phyloP scores from a whole-genome alignment of 352 stramenopile species.

The Phytophthora hibernalis region DNA sequence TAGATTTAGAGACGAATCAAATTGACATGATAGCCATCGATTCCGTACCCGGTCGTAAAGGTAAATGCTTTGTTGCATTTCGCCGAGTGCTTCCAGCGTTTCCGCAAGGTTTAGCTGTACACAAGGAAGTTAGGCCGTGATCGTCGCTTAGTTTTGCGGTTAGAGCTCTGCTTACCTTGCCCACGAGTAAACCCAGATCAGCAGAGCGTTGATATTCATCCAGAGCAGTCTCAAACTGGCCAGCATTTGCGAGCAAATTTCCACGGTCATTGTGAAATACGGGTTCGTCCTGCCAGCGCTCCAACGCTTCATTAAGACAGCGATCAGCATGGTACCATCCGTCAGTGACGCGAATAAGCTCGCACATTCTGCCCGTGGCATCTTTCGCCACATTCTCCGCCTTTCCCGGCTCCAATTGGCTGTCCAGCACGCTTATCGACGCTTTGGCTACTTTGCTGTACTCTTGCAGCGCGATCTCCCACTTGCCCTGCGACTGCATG shows the following conservation, averaged over 20 bases:
- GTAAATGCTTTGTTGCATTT: slow-evolving; percentile 58
- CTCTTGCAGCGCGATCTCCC: slow-evolving; percentile 61
- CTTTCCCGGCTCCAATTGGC: slow-evolving; percentile 21
- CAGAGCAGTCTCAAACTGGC: slow-evolving; percentile 65
- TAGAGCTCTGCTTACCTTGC: slow-evolving; percentile 43
- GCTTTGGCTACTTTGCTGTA: slow-evolving; percentile 54
- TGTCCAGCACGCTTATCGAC: slow-evolving; percentile 21
- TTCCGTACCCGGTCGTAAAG: slow-evolving; percentile 56
- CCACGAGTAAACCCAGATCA: slow-evolving; percentile 48
- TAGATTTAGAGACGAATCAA: background rate
- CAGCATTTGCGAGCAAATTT: slow-evolving; percentile 55
- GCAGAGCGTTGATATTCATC: slow-evolving; percentile 61
- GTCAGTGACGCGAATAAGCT: slow-evolving; percentile 59
- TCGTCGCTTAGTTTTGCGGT: background rate
- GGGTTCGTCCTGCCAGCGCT: slow-evolving; percentile 59
- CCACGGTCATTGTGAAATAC: slow-evolving; percentile 69
- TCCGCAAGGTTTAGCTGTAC: slow-evolving; percentile 62
- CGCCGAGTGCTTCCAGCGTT: slow-evolving; percentile 62
- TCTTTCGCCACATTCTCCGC: slow-evolving; percentile 44
- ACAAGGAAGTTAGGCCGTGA: slow-evolving; percentile 6
- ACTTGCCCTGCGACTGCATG: slow-evolving; percentile 54
- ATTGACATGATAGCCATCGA: background rate
- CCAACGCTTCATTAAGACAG: slow-evolving; percentile 58
- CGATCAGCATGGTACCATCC: slow-evolving; percentile 54
- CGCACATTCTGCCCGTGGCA: slow-evolving; percentile 55